A percentile compares a stretch with the other conserved stretches of the same genome.
These are phyloP conservation scores for Boletales sp. DNA, from an alignment of 768 basidiomycete species.

Conservation along the genomic window DNA sequence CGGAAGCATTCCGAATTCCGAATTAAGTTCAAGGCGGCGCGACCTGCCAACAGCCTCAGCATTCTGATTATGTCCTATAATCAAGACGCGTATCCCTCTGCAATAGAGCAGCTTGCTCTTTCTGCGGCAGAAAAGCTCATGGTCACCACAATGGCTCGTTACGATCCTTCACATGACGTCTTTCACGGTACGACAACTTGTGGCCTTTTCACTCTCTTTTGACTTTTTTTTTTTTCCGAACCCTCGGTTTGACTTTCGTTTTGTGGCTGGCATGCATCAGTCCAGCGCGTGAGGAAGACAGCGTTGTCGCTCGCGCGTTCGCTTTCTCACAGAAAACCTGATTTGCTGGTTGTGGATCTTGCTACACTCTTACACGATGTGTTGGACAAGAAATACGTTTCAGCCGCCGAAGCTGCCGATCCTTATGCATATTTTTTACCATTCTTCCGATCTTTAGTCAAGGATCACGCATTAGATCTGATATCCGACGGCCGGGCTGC, in stretches of 20 bases:
- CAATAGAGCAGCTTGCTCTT: slow-evolving; percentile 49
- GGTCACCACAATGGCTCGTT: slow-evolving; percentile 68
- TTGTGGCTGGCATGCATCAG: slow-evolving; percentile 37
- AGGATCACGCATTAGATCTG: slow-evolving; percentile 48
- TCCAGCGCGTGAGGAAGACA: slow-evolving; percentile 77
- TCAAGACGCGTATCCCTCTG: slow-evolving; percentile 41
- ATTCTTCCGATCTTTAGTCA: slow-evolving; percentile 49
- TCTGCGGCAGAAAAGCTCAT: slow-evolving; percentile 64
- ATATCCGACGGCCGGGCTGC: slow-evolving; percentile 58
- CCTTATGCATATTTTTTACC: slow-evolving; percentile 66
- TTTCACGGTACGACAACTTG: slow-evolving; percentile 57
- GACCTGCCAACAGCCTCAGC: no score
- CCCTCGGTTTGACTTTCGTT: no score
- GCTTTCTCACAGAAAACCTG: slow-evolving; percentile 43
- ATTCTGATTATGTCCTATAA: not conserved
- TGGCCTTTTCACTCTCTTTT: not conserved
- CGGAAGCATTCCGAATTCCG: slow-evolving; percentile 27
- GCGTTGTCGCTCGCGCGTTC: slow-evolving; percentile 64
- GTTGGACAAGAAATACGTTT: slow-evolving; percentile 81
- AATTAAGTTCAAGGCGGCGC: not conserved
- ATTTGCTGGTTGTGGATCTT: slow-evolving; percentile 76
- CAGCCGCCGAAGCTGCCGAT: slow-evolving; percentile 51
- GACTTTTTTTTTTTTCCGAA: no score
- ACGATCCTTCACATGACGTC: slow-evolving; percentile 79
- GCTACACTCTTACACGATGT: slow-evolving; percentile 89